A percentile compares a stretch with the other conserved stretches of the same genome.
phyloP scores from a whole-genome alignment of 805 yeast species.

The Schizosaccharomyces japonicus region DNA sequence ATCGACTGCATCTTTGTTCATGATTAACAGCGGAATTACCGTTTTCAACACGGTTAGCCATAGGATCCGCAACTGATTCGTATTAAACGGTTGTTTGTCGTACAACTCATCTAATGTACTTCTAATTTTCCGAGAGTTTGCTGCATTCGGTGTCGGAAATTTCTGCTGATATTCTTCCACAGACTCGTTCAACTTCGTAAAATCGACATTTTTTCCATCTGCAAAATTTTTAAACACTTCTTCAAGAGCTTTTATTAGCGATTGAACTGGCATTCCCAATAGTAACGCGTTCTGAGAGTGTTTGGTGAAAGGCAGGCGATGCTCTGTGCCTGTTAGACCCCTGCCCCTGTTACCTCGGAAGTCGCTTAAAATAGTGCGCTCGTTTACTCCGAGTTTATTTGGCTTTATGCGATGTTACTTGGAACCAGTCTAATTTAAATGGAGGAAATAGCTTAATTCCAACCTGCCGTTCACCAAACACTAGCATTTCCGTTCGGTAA shows the following conservation, averaged over 20 bases:
- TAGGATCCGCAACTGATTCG: background rate
- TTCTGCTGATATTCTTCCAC: background rate
- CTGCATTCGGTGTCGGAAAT: background rate
- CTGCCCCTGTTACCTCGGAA: no score
- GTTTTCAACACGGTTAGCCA: slow-evolving; percentile 1
- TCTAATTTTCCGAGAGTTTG: background rate
- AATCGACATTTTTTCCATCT: background rate
- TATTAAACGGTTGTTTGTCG: background rate
- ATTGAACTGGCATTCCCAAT: background rate
- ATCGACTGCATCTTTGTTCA: background rate
- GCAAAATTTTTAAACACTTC: background rate
- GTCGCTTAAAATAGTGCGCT: no score
- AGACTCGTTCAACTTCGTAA: background rate
- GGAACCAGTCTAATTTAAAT: no score
- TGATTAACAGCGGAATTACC: background rate
- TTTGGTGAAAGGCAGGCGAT: no score
- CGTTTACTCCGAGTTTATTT: no score
- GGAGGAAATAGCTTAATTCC: no score
- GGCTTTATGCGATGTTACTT: no score
- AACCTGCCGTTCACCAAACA: no score
- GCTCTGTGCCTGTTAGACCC: no score
- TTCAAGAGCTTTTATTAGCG: background rate
- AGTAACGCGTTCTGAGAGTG: no score
- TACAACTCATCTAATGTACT: background rate
- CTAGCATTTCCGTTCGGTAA: no score